A percentile compares a stretch with the other conserved stretches of the same genome.
Evolutionary conservation across 345 rosid species (phyloP).

Genomic region (Gossypium turneri): DNA sequence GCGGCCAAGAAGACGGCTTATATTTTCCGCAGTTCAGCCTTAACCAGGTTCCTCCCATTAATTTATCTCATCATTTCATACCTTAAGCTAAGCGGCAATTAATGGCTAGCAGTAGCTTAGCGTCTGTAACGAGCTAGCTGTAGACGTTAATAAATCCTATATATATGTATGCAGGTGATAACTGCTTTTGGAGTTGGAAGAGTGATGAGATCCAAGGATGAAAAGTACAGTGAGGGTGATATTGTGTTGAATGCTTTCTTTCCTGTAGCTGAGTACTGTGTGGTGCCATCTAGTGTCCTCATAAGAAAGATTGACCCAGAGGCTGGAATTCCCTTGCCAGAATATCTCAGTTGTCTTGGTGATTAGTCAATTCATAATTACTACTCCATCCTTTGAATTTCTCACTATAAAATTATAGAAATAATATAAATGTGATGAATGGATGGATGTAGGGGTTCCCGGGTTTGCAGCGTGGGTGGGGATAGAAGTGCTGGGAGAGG

Average conservation of each 20-base stretch:
- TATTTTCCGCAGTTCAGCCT: constrained; percentile 24
- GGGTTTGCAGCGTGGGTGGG: constrained; percentile 52
- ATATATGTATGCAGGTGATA: constrained; percentile 19
- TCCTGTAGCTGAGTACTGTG: constrained; percentile 31
- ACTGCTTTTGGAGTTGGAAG: constrained; percentile 32
- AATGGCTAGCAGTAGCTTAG: too few species aligned
- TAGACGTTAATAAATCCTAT: too few species aligned
- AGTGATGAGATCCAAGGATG: constrained; percentile 32
- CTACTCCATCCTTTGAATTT: background rate
- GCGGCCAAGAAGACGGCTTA: constrained; percentile 35
- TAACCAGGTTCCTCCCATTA: constrained; percentile 23
- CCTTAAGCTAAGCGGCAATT: background rate
- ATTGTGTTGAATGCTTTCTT: constrained; percentile 16
- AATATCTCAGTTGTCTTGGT: constrained; percentile 38
- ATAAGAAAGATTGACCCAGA: constrained; percentile 22
- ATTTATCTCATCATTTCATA: background rate
- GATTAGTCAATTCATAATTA: background rate
- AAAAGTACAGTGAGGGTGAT: constrained; percentile 24
- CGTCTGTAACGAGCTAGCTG: too few species aligned
- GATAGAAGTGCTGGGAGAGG: constrained; percentile 35
- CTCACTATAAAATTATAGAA: background rate
- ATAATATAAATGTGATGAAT: too few species aligned
- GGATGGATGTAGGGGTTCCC: constrained; percentile 15
- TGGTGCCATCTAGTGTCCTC: constrained; percentile 20
- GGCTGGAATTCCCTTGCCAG: constrained; percentile 19